Base-by-base conservation (phyloP, 805 yeast genomes). In the Wickerhamomyces strasburgensis region DNA sequence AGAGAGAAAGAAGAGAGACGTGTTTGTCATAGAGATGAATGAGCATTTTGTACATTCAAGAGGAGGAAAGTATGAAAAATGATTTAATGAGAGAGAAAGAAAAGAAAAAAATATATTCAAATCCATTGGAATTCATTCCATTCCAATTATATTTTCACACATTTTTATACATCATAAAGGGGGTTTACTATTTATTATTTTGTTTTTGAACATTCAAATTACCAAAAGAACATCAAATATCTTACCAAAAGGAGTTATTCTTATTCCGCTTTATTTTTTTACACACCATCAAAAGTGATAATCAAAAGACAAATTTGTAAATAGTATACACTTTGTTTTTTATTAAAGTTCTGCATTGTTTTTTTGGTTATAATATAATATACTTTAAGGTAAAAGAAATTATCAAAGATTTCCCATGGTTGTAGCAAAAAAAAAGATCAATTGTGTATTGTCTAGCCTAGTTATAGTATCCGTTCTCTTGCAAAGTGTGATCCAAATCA, bases 401-500 rank as follows among this genome's bases (percentile, higher is more conserved):
- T 21, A 21, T 8, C 7, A 21, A n/a, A n/a, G n/a, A n/a, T n/a
- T n/a, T n/a, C n/a, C n/a, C n/a, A n/a, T n/a, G n/a, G n/a, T 21
- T 21, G 25, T 21, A 21, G 25, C 25, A 21, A 21, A 8, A 21
- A 11, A 8, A 21, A 21, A n/a, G n/a, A n/a, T n/a, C n/a, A n/a
- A n/a, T n/a, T n/a, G n/a, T n/a, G n/a, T n/a, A n/a, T n/a, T n/a
- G n/a, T n/a, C 25, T 21, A 7, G 11, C 11, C 25, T 21, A 23
- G 17, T n/a, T 19, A n/a, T 24, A 24, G 29, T 39, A 45, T 13
- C 41, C 42, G 8, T 17, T 29, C 4, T 31, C 28, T 19, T 31
- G 16, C 26, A 54, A 40, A 6, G 31, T 34, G 1, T 25, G 14
- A 7, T 29, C 14, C 19, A 65, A 48, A 32, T 65, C 70, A 43